Percentiles rank a stretch among this genome's conserved stretches.
These are phyloP conservation scores for Beauveria scarabaeidicola DNA, from an alignment of 2,329 filamentous ascomycete species.

Conservation along the genomic window DNA sequence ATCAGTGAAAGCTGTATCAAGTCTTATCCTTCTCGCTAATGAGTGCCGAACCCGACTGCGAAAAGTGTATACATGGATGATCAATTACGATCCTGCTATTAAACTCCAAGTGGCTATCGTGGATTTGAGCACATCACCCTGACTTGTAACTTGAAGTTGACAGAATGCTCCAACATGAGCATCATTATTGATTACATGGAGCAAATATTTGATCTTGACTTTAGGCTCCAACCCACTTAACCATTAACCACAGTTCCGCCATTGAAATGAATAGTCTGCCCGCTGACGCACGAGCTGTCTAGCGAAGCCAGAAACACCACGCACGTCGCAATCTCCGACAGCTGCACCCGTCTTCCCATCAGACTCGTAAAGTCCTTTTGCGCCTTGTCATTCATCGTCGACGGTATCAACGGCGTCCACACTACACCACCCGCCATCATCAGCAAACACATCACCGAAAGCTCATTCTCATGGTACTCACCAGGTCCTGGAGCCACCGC, in stretches of 20 bases:
- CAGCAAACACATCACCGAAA: too few species aligned
- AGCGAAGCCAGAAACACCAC: conserved; percentile 71
- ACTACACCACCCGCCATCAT: conserved; percentile 28
- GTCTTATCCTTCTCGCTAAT: too few species aligned
- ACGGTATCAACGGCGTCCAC: conserved; percentile 67
- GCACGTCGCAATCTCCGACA: conserved; percentile 72
- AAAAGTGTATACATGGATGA: too few species aligned
- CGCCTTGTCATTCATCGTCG: conserved; percentile 62
- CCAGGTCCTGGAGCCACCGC: conserved; percentile 64
- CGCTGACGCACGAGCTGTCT: conserved; percentile 66
- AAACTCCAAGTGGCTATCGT: neutral
- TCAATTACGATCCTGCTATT: neutral
- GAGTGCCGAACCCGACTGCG: too few species aligned
- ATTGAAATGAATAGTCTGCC: conserved; percentile 54
- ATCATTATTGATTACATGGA: too few species aligned
- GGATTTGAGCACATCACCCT: neutral
- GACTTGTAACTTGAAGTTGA: too few species aligned
- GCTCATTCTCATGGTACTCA: conserved; percentile 12
- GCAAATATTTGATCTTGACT: too few species aligned
- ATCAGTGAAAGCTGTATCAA: too few species aligned
- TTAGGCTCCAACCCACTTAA: conserved; percentile 17
- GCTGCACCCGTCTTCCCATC: conserved; percentile 71
- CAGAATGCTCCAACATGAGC: too few species aligned
- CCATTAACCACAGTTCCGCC: conserved; percentile 42
- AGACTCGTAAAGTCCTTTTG: conserved; percentile 66